Percentiles rank a stretch among this genome's conserved stretches.
These are phyloP conservation scores for Forsythia viridissima DNA, from an alignment of 257 asterid species.

Conservation along the genomic window DNA sequence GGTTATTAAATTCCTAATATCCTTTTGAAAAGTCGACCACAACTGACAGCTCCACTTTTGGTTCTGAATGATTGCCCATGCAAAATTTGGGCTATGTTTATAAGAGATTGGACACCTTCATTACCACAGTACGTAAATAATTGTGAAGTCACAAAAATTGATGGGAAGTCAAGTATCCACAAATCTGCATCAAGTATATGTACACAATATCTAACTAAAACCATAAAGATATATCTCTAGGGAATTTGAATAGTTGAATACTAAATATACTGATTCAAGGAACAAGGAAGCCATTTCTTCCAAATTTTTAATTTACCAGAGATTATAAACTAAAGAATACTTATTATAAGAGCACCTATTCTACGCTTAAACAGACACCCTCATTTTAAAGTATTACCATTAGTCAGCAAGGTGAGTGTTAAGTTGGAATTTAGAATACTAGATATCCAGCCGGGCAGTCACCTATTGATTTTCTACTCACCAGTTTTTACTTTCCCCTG, in stretches of 20 bases:
- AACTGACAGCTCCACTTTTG: not conserved
- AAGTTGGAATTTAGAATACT: not conserved
- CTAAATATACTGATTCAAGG: not conserved
- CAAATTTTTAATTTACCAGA: not conserved
- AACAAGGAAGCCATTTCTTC: not conserved
- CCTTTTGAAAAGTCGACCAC: not conserved
- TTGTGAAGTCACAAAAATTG: not conserved
- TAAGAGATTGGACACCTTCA: not conserved
- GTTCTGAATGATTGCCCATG: not conserved
- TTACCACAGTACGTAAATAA: not conserved
- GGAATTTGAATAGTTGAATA: not conserved
- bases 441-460: not conserved
- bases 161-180: not conserved
- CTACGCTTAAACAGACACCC: not conserved
- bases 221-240: not conserved
- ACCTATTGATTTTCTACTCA: not conserved
- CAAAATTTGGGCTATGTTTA: not conserved
- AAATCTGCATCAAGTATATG: not conserved
- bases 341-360: not conserved
- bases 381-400: not conserved
- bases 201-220: not conserved
- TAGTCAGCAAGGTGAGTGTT: not conserved
- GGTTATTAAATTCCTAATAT: not conserved
- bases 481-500: not conserved
- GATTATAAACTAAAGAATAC: not conserved